A percentile compares a stretch with the other conserved stretches of the same genome.
These are phyloP conservation scores for Aspergillus sp. DNA, from an alignment of 2,329 filamentous ascomycete genomes.

Conservation along the genomic window DNA sequence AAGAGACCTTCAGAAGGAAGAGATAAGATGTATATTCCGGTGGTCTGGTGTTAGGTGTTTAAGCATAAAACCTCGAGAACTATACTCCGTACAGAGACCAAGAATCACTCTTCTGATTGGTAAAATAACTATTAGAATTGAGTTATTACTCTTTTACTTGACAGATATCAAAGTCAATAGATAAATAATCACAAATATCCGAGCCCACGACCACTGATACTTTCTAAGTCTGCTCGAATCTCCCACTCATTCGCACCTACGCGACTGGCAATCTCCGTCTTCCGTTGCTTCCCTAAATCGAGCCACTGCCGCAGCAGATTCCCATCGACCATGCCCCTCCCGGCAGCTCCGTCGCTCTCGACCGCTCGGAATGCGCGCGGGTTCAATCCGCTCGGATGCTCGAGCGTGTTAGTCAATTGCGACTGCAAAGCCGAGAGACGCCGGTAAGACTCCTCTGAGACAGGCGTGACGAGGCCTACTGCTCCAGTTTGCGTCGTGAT, in stretches of 20 bases:
- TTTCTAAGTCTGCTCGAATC: slow-evolving; percentile 61
- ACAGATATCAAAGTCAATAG: too few species aligned
- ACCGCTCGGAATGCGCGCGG: slow-evolving; percentile 65
- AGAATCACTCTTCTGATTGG: too few species aligned
- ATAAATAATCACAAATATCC: slow-evolving; percentile 27
- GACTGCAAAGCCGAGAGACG: slow-evolving; percentile 72
- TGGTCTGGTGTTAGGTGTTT: too few species aligned
- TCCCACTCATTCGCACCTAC: slow-evolving; percentile 62
- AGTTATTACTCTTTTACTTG: too few species aligned
- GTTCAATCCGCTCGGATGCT: slow-evolving; percentile 72
- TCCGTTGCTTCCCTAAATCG: slow-evolving; percentile 63
- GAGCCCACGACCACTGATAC: slow-evolving; percentile 57
- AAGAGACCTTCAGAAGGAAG: too few species aligned
- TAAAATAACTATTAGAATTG: too few species aligned
- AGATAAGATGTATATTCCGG: too few species aligned
- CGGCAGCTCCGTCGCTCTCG: slow-evolving; percentile 41
- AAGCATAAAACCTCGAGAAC: too few species aligned
- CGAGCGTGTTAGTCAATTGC: slow-evolving; percentile 67
- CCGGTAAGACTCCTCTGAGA: slow-evolving; percentile 74
- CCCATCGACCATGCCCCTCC: slow-evolving; percentile 68
- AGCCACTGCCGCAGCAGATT: slow-evolving; percentile 65
- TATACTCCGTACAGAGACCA: too few species aligned
- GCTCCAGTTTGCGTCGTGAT: slow-evolving; percentile 68
- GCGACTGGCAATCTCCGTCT: slow-evolving; percentile 64
- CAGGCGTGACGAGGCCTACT: slow-evolving; percentile 65